Evolutionary conservation across 352 stramenopile species (phyloP).

Genomic region (Phytophthora palmivora): DNA sequence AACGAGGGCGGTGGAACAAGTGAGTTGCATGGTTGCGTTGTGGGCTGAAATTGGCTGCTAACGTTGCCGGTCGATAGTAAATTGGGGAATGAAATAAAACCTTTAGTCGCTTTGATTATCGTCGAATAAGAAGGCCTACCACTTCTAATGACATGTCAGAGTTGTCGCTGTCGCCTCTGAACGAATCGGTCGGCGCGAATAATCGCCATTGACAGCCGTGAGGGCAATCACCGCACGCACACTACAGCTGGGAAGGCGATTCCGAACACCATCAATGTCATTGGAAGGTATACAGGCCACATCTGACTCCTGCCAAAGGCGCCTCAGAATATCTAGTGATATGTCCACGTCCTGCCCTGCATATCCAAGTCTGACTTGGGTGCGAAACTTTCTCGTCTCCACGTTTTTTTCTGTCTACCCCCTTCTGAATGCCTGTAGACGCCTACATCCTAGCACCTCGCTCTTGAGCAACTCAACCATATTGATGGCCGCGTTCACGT

Average conservation of each 20-base stretch:
- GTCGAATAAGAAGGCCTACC: conserved; percentile 9
- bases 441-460: too few species aligned
- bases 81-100: conserved; percentile 26
- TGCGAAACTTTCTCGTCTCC: too few species aligned
- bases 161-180: conserved; percentile 7
- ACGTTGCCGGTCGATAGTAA: conserved; percentile 21
- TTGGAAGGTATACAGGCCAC: conserved; percentile 15
- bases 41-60: neutral
- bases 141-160: conserved; percentile 4
- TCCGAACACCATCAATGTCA: conserved; percentile 15
- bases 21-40: conserved; percentile 19
- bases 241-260: conserved; percentile 10
- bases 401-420: too few species aligned
- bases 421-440: too few species aligned
- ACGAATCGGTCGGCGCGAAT: neutral
- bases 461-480: too few species aligned
- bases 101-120: neutral
- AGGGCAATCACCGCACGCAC: too few species aligned
- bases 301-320: conserved; percentile 16
- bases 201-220: conserved; percentile 15
- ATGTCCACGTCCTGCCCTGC: too few species aligned
- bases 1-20: conserved; percentile 4
- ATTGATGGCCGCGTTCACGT: too few species aligned
- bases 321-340: conserved; percentile 27
- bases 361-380: too few species aligned